Evolutionary conservation across 768 basidiomycete genomes (phyloP), one percentile per base, ranked within the genome.

Genomic region (Phaffia tasmanica): DNA sequence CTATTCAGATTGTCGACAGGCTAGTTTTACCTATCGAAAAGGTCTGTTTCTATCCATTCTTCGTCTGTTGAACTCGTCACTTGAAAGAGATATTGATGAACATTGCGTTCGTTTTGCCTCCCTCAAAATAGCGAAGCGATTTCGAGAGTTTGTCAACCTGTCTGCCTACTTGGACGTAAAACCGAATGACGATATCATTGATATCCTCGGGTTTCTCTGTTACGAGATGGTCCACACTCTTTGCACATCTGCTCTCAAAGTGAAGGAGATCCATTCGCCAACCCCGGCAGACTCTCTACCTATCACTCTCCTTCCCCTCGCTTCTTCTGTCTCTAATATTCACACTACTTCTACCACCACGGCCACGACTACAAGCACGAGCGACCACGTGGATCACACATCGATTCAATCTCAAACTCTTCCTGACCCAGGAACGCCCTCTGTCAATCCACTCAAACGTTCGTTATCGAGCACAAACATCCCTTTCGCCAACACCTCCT

Each of bases 221-320:
- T 98, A 94, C 77, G 93, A 98, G 76, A 92, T 94, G 86, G 92
- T 97, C 35, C 86, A 92, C 60, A 88, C 89, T 2, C 82, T 98
- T 57, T 92, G 90, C 0, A 81, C 94, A 51, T 89, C 88, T 1
- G 93, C 89, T 1, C 81, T 92, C 48, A 83, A 86, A 35, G 86
- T 92, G 72, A 61, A 57, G 72, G 73, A 29, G 49, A 42, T 42
- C 4, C 35, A 42, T 42, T 42, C 61, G 61, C 35, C 48, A 42
- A 42, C 35, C 23, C 18, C 18, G 23, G 53, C n/a, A 54, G 53
- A 54, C 53, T 23, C 53, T 54, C 29, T 54, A 16, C 53, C 53
- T 15, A 9, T 23, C 53, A 23, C n/a, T 54, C 29, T 54, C 53
- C 9, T 54, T 53, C 32, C 21, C 47, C 21, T 19, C 35, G 30